These are phyloP conservation scores for Cicer cuneatum DNA, from an alignment of 306 rosid genomes.

Conservation along the genomic window DNA sequence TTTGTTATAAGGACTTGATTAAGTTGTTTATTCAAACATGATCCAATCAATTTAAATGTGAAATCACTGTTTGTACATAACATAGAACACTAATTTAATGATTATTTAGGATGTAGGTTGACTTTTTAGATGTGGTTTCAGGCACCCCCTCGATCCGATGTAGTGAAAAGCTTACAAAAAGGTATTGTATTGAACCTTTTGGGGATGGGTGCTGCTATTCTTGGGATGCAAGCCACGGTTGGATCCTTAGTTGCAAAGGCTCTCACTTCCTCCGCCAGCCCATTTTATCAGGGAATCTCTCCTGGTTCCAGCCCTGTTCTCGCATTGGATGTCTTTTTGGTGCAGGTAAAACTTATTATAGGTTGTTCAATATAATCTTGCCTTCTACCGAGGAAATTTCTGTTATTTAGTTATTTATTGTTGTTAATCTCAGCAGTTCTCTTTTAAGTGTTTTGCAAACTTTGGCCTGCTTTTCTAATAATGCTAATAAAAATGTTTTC, in stretches of 20 bases:
- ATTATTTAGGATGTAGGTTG: constrained; percentile 7
- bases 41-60: neutral
- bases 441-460: neutral
- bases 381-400: constrained; percentile 14
- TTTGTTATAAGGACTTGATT: too few species aligned
- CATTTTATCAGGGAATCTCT: constrained; percentile 80
- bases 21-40: too few species aligned
- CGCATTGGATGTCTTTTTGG: constrained; percentile 92
- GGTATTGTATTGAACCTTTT: constrained; percentile 81
- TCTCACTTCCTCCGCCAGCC: constrained; percentile 88
- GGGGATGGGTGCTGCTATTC: constrained; percentile 97
- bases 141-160: constrained; percentile 99
- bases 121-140: constrained; percentile 48
- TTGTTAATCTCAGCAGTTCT: neutral
- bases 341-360: constrained; percentile 65
- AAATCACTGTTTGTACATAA: neutral
- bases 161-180: constrained; percentile 77
- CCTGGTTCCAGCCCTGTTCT: constrained; percentile 95
- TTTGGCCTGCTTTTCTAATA: neutral
- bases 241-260: constrained; percentile 95
- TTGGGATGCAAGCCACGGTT: constrained; percentile 96
- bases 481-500: neutral
- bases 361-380: neutral
- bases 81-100: neutral
- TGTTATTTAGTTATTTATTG: constrained; percentile 20